Base-by-base conservation (phyloP, 768 basidiomycete genomes). In the Tremella fuciformis region DNA sequence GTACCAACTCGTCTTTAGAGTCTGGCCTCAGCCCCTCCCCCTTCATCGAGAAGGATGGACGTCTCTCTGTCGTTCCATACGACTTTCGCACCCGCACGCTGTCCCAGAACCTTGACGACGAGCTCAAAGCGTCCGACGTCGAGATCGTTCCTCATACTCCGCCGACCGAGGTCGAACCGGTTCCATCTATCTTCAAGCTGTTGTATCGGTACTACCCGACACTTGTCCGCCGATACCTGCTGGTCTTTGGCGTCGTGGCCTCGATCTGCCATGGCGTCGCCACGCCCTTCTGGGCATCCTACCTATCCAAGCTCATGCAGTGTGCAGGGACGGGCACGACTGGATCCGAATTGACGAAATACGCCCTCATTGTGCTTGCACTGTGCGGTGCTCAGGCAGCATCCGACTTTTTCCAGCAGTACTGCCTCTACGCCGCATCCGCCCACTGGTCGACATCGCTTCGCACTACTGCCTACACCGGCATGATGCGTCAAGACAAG, bases 221-320 rank as follows among this genome's bases (percentile, higher is more conserved):
- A 0, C 78, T 96, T 24, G 91, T 92, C 0, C 74, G 82, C 71
- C 96, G 93, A 69, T 80, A 81, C 3, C 62, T 89, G 42, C 76
- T 96, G 59, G 67, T 84, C 71, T 25, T 88, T 53, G 92, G 92
- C 16, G 79, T 94, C 22, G 1, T 85, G 57, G 70, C 83, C n/a
- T 86, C 86, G 57, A 62, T 91, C 41, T 76, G 83, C 53, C 87
- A 85, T 64, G 94, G 96, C 19, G 83, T 88, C 2, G 84, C 88
- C 80, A 96, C 91, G 0, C 94, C 96, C 2, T 58, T 97, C 46
- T 99, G 97, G 81, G 92, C 94, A 1, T 90, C 82, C 80, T 82
- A 92, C 63, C 85, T 96, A 67, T 88, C 91, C 8, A 82, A 82
- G 8, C 83, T 98, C 13, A 82, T 94, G 66, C 44, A 73, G 8